Base-by-base conservation (phyloP, 148 eudicot genomes). In the Chenopodium album region DNA sequence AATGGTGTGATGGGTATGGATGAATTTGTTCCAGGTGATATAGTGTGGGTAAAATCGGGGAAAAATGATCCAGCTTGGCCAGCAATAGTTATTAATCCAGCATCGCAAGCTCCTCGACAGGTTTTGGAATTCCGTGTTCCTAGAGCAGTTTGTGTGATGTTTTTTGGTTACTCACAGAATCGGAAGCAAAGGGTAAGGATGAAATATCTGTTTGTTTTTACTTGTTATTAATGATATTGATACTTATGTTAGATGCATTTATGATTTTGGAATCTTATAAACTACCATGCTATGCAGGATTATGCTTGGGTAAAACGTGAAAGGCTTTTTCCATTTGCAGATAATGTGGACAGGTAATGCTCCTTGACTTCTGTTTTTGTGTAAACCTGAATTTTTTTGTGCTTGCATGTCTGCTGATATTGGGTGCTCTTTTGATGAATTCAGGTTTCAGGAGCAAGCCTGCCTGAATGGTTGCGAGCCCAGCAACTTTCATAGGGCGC, bases 61-160 rank as follows among this genome's bases (percentile, higher is more conserved):
- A 90, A 81, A 78, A 85, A 86, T 81, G 90, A 89, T 84, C 98
- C 98, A 20, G 97, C 93, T 17, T 97, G 99, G 99, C 99, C 99
- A 31, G 99, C 97, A 19, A 94, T 97, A 80, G 94, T 97, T 75
- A 92, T 97, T 85, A 87, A 94, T 86, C 91, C 95, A 37, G 77
- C 82, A 37, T 79, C 89, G 14, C 98, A 97, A 80, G 97, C 85
- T 87, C 97, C 99, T 1, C 94, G 78, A 20, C 90, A 92, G 82
- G 94, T 94, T 84, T 73, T 92, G 85, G 87, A 87, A 54, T 92
- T 85, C 63, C 91, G 89, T 70, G 91, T 92, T 67, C 85, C 87
- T 44, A 85, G 86, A 60, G 87, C 96, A 17, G 79, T 83, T 76
- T 97, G 98, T 85, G 98, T 97, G 19, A 96, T 96, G 99, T 96